These are phyloP conservation scores for Thymus mandschuricus DNA, from an alignment of 257 asterid species.

Conservation along the genomic window DNA sequence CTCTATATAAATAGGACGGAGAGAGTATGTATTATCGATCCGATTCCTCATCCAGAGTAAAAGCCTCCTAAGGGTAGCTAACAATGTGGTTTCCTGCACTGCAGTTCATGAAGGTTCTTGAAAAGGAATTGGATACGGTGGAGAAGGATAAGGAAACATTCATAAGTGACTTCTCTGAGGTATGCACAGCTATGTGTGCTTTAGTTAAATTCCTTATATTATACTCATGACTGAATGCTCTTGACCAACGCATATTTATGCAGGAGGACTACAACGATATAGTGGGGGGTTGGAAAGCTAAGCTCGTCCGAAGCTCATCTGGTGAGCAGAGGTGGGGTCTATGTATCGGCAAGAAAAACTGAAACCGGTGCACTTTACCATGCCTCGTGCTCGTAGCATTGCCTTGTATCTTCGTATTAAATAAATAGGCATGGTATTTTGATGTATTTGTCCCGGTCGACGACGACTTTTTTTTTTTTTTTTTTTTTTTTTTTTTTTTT, in stretches of 20 bases:
- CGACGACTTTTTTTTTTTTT: too few relatives aligned
- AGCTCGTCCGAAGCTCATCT: slow-evolving; percentile 68
- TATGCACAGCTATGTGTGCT: neutral
- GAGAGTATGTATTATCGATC: too few relatives aligned
- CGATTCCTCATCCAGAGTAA: too few relatives aligned
- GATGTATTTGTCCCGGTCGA: slow-evolving; percentile 17
- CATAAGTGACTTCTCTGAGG: slow-evolving; percentile 76
- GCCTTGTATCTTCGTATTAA: slow-evolving; percentile 5
- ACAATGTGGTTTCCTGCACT: slow-evolving; percentile 16
- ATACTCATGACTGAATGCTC: neutral
- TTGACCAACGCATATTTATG: neutral
- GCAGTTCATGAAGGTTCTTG: slow-evolving; percentile 80
- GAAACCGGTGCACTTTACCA: slow-evolving; percentile 11
- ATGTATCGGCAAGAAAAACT: slow-evolving; percentile 75
- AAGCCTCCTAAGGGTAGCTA: neutral
- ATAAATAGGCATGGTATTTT: slow-evolving; percentile 15
- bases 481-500: too few relatives aligned
- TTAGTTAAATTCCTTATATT: too few relatives aligned
- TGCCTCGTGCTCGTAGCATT: neutral
- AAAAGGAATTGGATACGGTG: slow-evolving; percentile 68
- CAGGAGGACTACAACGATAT: slow-evolving; percentile 57
- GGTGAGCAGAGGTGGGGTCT: slow-evolving; percentile 99
- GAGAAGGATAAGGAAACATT: slow-evolving; percentile 81
- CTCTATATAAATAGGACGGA: too few relatives aligned
- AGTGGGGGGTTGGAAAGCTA: slow-evolving; percentile 85